Base-by-base conservation (phyloP, 2,329 filamentous ascomycete genomes). In the Cladosporium sphaerospermum region DNA sequence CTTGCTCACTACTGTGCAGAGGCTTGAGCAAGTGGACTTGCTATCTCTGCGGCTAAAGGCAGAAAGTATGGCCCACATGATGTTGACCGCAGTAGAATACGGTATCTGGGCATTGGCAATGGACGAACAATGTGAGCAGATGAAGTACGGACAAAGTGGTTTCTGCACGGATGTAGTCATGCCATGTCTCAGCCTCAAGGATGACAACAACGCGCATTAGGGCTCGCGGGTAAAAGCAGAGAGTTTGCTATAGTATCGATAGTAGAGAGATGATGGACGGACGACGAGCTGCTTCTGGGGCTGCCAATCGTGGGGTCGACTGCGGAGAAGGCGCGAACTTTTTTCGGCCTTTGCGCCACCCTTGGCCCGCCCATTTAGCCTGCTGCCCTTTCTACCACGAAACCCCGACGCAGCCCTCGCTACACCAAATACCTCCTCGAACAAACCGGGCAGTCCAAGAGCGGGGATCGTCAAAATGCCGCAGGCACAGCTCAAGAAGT, bases 1-100 rank as follows among this genome's bases (percentile, higher is more conserved):
- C 9, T 28, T 49, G n/a, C 9, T 10, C 18, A 10, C 16, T 23
- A 18, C 14, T 9, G 16, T 28, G 48, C 40, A 51, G 18, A 44
- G 48, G 44, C 48, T 51, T 13, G 16, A 11, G 23, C n/a, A 9
- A 28, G 16, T 5, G 5, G 13, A 13, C 31, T n/a, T 36, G 40
- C 18, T 41, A 54, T 58, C 45, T 63, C 54, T 47, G 75, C 70
- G 57, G 76, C 82, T 70, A 19, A 52, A 74, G 8, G 85, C 86
- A 0, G 95, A 88, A 1, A 72, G 23, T 28, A 28, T 28, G 23
- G 23, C 23, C 23, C 23, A 28, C 23, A 7, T 28, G 23, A 28
- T 28, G 23, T 28, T 28, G 23, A 28, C 23, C 23, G 23, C 23
- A 28, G 7, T 7, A 28, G 23, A 28, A 28, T 28, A 28, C 23